Evolutionary conservation across 345 rosid species (phyloP), one percentile per base, ranked within the genome.

Genomic region (Angophora floribunda): DNA sequence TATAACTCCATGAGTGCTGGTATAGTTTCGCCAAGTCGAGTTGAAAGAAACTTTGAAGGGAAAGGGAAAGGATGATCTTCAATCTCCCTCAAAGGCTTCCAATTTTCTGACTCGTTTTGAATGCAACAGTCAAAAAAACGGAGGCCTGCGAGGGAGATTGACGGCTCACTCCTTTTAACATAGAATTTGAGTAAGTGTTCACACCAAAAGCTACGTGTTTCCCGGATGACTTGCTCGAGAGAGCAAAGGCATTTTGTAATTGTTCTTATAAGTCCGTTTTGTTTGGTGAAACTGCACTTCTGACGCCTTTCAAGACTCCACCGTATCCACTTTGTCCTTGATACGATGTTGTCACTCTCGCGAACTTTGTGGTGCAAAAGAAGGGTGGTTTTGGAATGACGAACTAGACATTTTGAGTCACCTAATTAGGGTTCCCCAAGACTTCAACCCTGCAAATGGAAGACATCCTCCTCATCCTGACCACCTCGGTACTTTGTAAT

Each of bases 31-130:
- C 49, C 26, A 36, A 17, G 47, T 10, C 49, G 45, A 75, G 22
- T 17, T 3, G 26, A 70, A 57, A 9, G 87, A 36, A 50, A 52
- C 52, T 13, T 41, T 19, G 17, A 50, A 19, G 51, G 26, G 82
- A 49, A 50, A 19, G 51, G 26, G 82, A 49, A 85, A 86, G 89
- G 84, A 51, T 51, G 65, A 86, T 55, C 41, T n/a, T 79, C 87
- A 52, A 85, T 63, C 89, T 85, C 87, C 89, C 89, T 88, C 89
- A 85, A 51, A 88, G 87, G 89, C 89, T 88, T 88, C 89, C 87
- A 36, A 49, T 67, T 65, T 45, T 49, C 45, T 24, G 41, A 70
- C 53, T 51, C 45, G 79, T 26, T 65, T 86, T 28, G 45, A 51
- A 2, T 49, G 30, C 22, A 11, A 44, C 45, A 26, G 85, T 28